These are phyloP conservation scores for Leccinum aurantiacum DNA, from an alignment of 768 basidiomycete species.

Conservation along the genomic window DNA sequence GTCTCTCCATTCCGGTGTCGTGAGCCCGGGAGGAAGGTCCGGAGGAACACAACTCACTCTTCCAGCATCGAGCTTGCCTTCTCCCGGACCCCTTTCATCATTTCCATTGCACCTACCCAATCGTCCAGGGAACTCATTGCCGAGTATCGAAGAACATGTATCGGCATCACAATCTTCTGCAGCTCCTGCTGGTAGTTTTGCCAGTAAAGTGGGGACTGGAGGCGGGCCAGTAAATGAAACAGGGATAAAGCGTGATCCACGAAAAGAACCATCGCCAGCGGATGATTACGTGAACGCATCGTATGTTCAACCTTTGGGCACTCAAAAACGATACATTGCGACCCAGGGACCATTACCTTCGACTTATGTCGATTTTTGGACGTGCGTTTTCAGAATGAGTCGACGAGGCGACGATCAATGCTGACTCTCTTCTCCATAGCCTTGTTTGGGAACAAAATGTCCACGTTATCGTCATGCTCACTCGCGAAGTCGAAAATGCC, in stretches of 20 bases:
- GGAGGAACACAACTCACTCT: constrained; percentile 12
- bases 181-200: background rate
- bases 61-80: background rate
- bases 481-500: constrained; percentile 85
- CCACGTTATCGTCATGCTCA: constrained; percentile 95
- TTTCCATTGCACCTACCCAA: constrained; percentile 22
- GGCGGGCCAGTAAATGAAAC: background rate
- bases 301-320: constrained; percentile 84
- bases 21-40: constrained; percentile 1
- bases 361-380: constrained; percentile 94
- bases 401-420: background rate
- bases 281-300: constrained; percentile 97
- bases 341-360: constrained; percentile 92
- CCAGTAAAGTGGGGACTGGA: background rate
- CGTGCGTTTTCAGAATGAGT: constrained; percentile 49
- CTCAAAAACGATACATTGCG: constrained; percentile 83
- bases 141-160: constrained; percentile 19
- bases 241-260: constrained; percentile 8
- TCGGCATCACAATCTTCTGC: constrained; percentile 2
- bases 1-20: constrained; percentile 1
- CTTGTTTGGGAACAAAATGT: constrained; percentile 95
- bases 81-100: constrained; percentile 11
- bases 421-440: constrained; percentile 37
- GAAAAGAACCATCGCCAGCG: constrained; percentile 39
- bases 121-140: constrained; percentile 10